Evolutionary conservation across 805 yeast species (phyloP), one percentile per base, ranked within the genome.

Genomic region (Ogataea kodamae): DNA sequence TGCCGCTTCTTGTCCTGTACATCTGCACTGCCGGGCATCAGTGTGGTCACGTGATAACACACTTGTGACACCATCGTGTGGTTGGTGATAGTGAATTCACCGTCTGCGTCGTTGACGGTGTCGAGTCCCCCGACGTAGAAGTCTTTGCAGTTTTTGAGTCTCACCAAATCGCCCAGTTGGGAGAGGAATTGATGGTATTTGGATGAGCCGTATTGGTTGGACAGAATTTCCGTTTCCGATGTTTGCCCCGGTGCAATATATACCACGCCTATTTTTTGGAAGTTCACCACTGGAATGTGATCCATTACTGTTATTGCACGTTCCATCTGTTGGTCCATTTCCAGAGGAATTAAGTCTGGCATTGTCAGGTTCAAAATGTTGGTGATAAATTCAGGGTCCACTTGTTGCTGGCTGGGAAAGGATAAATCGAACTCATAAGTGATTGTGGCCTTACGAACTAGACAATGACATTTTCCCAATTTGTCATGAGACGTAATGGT

Each of bases 101-200:
- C 96, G 59, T 85, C 95, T 5, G 65, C 52, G 45, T 81, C 81
- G 40, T 68, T 68, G 30, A 70, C 79, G 1, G 77, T 76, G 47
- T 86, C 95, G 18, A 87, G 65, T 0, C 96, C 96, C 8, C 95
- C 96, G 12, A 77, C 76, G 39, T 71, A 72, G 37, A 76, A 74
- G 23, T 69, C 64, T 20, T 64, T 62, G 47, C 78, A 74, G 5
- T 67, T 72, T 39, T 72, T 72, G 31, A 87, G 64, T 33, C 67
- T 57, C n/a, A 82, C 70, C 36, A 81, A 55, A 6, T 59, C 51
- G 1, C 96, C 96, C 39, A 87, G 55, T 1, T 66, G 60, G 4
- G 64, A 57, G 23, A 86, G 49, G 43, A 87, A 84, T 18, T 61
- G 52, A 18, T 79, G 74, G 53, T 82, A 87, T 7, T 67, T 69